Conservation (phyloP, 495 filamentous ascomycete species). For the Lentithecium fluviatile region DNA sequence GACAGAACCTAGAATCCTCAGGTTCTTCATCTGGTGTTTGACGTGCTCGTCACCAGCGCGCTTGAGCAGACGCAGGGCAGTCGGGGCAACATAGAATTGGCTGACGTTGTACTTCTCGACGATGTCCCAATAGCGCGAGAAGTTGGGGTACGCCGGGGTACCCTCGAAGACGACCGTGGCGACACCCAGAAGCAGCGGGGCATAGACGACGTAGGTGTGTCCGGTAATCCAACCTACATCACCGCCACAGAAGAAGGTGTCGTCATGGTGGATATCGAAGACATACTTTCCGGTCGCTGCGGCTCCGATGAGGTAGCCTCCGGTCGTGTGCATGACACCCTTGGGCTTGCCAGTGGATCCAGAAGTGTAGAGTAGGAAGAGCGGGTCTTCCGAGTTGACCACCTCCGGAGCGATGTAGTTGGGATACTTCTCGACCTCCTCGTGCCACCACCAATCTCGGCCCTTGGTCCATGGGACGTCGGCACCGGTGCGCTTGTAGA, state of each 20-base stretch:
- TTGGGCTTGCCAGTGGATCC: slow-evolving; percentile 98
- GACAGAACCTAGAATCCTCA: slow-evolving; percentile 92
- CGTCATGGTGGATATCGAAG: slow-evolving; percentile 93
- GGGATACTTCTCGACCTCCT: slow-evolving; percentile 94
- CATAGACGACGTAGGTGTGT: slow-evolving; percentile 99
- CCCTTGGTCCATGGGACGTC: slow-evolving; percentile 88
- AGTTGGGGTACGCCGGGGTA: slow-evolving; percentile 94
- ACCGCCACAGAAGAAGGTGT: slow-evolving; percentile 95
- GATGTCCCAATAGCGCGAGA: slow-evolving; percentile 98
- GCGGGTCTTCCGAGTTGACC: slow-evolving; percentile 89
- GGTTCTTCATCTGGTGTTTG: slow-evolving; percentile 80
- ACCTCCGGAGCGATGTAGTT: slow-evolving; percentile 81
- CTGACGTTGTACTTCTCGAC: slow-evolving; percentile 93
- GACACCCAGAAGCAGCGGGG: slow-evolving; percentile 86
- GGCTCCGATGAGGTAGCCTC: slow-evolving; percentile 87
- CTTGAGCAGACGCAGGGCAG: slow-evolving; percentile 89
- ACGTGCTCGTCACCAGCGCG: slow-evolving; percentile 91
- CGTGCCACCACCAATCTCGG: slow-evolving; percentile 96
- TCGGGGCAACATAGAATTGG: slow-evolving; percentile 98
- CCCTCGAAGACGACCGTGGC: slow-evolving; percentile 98
- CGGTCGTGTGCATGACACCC: slow-evolving; percentile 98
- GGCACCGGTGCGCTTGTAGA: slow-evolving; percentile 93
- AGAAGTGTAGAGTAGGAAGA: slow-evolving; percentile 97
- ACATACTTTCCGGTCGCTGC: slow-evolving; percentile 96
- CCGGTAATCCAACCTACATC: slow-evolving; percentile 99